Conservation (phyloP, 2,329 filamentous ascomycete genomes). For the Cyphellophora europaea region DNA sequence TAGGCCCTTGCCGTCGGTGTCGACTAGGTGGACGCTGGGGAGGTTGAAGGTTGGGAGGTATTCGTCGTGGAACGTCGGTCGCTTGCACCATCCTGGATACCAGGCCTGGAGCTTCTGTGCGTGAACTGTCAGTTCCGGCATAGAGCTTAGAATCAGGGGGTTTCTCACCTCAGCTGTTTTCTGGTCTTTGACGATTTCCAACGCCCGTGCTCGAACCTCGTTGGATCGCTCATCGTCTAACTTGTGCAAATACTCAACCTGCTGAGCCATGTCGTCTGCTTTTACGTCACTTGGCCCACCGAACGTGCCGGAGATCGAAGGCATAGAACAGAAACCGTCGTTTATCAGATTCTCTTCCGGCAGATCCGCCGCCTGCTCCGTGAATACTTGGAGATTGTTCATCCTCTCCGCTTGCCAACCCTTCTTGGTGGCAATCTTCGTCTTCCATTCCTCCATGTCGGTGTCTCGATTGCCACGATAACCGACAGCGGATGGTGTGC, state of each 20-base stretch:
- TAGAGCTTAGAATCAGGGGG: background rate
- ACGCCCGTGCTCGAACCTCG: conserved; percentile 32
- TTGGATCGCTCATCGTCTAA: conserved; percentile 25
- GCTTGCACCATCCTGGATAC: conserved; percentile 8
- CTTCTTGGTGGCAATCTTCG: conserved; percentile 5
- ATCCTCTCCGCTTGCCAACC: conserved; percentile 22
- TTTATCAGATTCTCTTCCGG: conserved; percentile 18
- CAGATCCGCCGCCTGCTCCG: conserved; percentile 7
- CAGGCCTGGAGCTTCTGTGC: conserved; percentile 4
- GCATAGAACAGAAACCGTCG: conserved; percentile 17
- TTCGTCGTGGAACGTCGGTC: conserved; percentile 49
- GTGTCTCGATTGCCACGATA: conserved; percentile 14
- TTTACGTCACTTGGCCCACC: background rate
- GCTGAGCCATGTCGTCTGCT: background rate
- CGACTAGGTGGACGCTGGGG: conserved; percentile 48
- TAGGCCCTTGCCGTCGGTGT: conserved; percentile 47
- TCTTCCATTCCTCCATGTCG: conserved; percentile 4
- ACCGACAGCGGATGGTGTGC: conserved; percentile 30
- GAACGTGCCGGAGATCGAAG: background rate
- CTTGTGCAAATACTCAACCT: conserved; percentile 6
- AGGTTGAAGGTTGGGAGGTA: conserved; percentile 51
- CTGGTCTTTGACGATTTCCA: conserved; percentile 40
- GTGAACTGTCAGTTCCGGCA: background rate
- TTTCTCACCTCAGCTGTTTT: conserved; percentile 31
- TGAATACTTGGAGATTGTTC: conserved; percentile 22